A percentile compares a stretch with the other conserved stretches of the same genome.
Conservation (phyloP, 371 early-diverging fungal species). For the Mortierella sp. region DNA sequence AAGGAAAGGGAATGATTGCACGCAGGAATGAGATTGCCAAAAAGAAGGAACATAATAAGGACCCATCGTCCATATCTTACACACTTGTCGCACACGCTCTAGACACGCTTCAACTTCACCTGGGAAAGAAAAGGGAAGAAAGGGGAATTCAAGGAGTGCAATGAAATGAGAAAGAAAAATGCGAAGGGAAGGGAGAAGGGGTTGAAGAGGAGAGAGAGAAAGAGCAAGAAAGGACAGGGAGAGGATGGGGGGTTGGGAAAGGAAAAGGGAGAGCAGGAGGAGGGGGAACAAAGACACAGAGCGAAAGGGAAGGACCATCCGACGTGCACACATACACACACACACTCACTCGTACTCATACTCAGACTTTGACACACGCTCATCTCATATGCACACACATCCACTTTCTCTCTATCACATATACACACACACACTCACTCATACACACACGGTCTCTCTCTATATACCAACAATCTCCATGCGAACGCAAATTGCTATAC, state of each 20-base stretch:
- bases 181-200: not conserved
- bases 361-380: not conserved
- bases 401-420: not conserved
- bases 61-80: not conserved
- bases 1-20: not conserved
- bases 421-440: not conserved
- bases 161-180: not conserved
- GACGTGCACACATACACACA: not conserved
- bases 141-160: constrained; percentile 5
- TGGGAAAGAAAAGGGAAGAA: not conserved
- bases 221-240: not conserved
- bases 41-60: not conserved
- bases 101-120: not conserved
- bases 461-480: not conserved
- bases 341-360: not conserved
- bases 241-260: not conserved
- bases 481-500: constrained; percentile 9
- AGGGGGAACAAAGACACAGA: not conserved
- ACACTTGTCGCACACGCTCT: not conserved
- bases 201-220: not conserved
- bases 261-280: not conserved
- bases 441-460: not conserved
- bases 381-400: not conserved
- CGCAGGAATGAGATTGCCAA: constrained; percentile 1
- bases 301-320: not conserved